Base-by-base conservation (phyloP, 2,329 filamentous ascomycete genomes). In the Aspergillus pseudoviridinutans region DNA sequence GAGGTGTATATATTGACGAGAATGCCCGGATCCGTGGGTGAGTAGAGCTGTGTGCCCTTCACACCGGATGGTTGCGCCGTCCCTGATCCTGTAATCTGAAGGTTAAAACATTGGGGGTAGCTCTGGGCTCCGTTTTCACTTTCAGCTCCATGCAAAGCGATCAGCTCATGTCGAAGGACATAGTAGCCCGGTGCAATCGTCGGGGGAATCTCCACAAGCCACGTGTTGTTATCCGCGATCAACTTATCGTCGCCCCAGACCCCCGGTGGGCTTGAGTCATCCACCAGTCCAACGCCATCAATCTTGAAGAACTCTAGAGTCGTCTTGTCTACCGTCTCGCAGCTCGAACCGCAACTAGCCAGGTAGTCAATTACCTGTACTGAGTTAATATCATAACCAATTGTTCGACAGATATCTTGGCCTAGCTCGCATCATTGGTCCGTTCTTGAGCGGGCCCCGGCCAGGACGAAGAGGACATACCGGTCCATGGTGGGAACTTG, bases 291-390 rank as follows among this genome's bases (percentile, higher is more conserved):
- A 28, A 71, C 75, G 35, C 77, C 78, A 42, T 80, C 78, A 57
- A 87, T 85, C 78, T 88, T 88, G 79, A 85, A 83, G 72, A 81
- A 87, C 59, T 80, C 69, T 41, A 86, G 76, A 3, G 73, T 67
- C 0, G 69, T 73, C 67, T 82, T 81, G 67, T 82, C 78, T 57
- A 79, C 81, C 0, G 71, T 69, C 47, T 79, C 75, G 68, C 82
- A 86, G 66, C 82, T 78, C 25, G 78, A 80, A 50, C 78, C 70
- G 69, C 82, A 84, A 58, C 76, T 76, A 44, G 85, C 85, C 6
- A 87, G 75, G 74, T 87, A 87, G 70, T 81, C 80, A 58, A 87
- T 76, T 60, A 87, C 32, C 32, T 38, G 14, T 38, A 7, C 14
- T 7, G 6, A 17, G 32, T 38, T 38, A 38, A 38, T 38, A 17